These are phyloP conservation scores for Trypanosoma mega DNA, from an alignment of 208 protist genomes.

Conservation along the genomic window DNA sequence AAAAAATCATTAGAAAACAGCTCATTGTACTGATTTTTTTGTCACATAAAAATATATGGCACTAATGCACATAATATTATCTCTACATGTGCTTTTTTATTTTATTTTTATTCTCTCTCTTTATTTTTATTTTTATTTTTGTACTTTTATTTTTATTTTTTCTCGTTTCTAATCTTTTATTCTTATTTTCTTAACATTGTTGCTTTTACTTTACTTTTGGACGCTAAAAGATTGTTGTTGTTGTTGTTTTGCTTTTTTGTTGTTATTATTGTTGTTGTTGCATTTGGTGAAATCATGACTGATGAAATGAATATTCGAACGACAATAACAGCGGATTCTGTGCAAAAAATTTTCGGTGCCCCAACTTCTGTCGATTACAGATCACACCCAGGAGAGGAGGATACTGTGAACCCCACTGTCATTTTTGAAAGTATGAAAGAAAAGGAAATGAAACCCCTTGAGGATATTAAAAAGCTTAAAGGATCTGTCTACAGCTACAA, in stretches of 20 bases:
- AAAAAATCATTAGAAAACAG: no score
- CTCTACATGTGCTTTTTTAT: no score
- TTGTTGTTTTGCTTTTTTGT: conserved; percentile 1
- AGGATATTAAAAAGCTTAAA: conserved; percentile 71
- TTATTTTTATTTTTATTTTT: no score
- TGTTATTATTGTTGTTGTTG: neutral
- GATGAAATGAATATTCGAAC: conserved; percentile 52
- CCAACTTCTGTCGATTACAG: conserved; percentile 72
- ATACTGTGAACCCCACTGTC: conserved; percentile 45
- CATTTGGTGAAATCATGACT: conserved; percentile 8
- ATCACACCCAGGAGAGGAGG: conserved; percentile 53
- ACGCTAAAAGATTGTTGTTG: neutral
- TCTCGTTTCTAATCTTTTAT: no score
- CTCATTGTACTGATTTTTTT: no score
- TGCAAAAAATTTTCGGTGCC: conserved; percentile 60
- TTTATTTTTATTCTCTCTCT: no score
- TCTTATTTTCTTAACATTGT: neutral
- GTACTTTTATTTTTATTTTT: no score
- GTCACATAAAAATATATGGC: no score
- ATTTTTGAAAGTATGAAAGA: conserved; percentile 76
- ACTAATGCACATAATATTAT: no score
- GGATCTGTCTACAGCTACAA: conserved; percentile 80
- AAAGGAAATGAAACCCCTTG: conserved; percentile 60
- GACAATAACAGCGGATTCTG: conserved; percentile 69
- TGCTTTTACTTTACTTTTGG: no score